Evolutionary conservation across 305 asterid species (phyloP).

Genomic region (Fraxinus xanthoxyloides): DNA sequence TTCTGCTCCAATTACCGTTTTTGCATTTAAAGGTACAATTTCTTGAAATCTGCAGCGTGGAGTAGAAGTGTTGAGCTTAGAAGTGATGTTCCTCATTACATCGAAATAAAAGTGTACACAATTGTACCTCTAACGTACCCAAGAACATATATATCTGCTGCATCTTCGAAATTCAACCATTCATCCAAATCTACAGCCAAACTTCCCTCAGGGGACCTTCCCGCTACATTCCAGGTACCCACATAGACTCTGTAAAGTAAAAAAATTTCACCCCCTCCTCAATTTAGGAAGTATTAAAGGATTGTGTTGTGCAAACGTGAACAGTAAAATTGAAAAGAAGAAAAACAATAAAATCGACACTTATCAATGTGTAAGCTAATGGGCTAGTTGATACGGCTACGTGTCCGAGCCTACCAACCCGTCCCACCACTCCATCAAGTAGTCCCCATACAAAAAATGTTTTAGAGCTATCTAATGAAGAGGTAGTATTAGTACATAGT

Average conservation of each 20-base stretch:
- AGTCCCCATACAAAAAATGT: too few species aligned
- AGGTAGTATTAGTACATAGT: not conserved
- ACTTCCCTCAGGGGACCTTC: constrained; percentile 80
- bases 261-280: not conserved
- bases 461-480: too few species aligned
- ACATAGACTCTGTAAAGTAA: constrained; percentile 60
- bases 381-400: too few species aligned
- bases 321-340: too few species aligned
- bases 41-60: constrained; percentile 72
- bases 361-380: too few species aligned
- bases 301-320: too few species aligned
- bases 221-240: constrained; percentile 97
- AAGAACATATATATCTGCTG: constrained; percentile 82
- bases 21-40: constrained; percentile 74
- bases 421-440: too few species aligned
- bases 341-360: too few species aligned
- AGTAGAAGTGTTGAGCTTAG: not conserved
- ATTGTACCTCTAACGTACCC: too few species aligned
- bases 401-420: too few species aligned
- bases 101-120: too few species aligned
- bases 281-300: not conserved
- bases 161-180: constrained; percentile 78
- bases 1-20: constrained; percentile 78
- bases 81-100: not conserved
- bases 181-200: constrained; percentile 81